These are phyloP conservation scores for Lasiosphaeriaceae sp. DNA, from an alignment of 495 filamentous ascomycete species.

Conservation along the genomic window DNA sequence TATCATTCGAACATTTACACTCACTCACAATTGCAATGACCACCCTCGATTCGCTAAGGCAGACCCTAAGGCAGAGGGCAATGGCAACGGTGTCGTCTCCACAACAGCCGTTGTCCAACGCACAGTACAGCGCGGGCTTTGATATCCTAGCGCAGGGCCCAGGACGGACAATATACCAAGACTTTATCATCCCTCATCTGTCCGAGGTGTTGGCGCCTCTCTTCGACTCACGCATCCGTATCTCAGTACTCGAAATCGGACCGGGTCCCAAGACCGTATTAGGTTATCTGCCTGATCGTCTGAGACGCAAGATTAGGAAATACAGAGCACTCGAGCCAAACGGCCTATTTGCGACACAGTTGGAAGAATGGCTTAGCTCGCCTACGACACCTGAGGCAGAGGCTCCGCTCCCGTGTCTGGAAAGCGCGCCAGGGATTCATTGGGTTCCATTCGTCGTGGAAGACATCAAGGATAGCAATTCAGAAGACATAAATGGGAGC, in stretches of 20 bases:
- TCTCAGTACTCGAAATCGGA: slow-evolving; percentile 60
- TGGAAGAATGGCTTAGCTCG: slow-evolving; percentile 44
- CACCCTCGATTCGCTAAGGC: slow-evolving; percentile 48
- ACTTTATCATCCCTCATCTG: slow-evolving; percentile 58
- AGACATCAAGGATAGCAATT: slow-evolving; percentile 19
- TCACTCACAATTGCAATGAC: slow-evolving; percentile 36
- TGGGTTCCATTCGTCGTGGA: slow-evolving; percentile 42
- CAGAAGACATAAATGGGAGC: too few species aligned
- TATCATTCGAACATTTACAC: not conserved
- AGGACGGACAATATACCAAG: slow-evolving; percentile 47
- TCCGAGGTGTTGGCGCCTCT: slow-evolving; percentile 45
- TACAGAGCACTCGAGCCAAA: slow-evolving; percentile 59
- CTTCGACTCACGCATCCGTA: slow-evolving; percentile 40
- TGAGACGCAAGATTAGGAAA: slow-evolving; percentile 44
- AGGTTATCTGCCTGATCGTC: slow-evolving; percentile 43
- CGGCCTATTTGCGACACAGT: slow-evolving; percentile 40
- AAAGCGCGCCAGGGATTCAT: slow-evolving; percentile 41
- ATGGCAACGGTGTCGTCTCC: slow-evolving; percentile 23
- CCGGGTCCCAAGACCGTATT: slow-evolving; percentile 56
- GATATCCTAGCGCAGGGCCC: slow-evolving; percentile 42
- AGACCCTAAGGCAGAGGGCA: slow-evolving; percentile 43
- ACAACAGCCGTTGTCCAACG: slow-evolving; percentile 48
- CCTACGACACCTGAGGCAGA: slow-evolving; percentile 30
- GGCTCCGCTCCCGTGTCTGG: slow-evolving; percentile 47
- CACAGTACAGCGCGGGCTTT: slow-evolving; percentile 52